Evolutionary conservation across 768 basidiomycete genomes (phyloP).

Genomic region (Gymnopilus junonius): DNA sequence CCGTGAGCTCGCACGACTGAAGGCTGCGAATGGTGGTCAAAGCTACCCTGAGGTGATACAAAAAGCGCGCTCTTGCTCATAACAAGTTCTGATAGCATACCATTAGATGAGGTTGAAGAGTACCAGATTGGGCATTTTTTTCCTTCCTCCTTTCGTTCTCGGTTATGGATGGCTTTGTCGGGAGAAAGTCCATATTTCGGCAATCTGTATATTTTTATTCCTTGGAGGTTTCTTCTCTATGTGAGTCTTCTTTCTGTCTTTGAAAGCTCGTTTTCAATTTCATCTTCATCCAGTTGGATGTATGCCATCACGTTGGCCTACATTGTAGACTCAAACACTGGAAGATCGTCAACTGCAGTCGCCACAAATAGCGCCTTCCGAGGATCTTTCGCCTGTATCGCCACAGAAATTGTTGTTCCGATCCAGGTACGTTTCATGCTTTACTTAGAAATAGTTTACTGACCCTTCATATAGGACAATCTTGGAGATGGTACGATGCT

Average conservation of each 20-base stretch:
- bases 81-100: not conserved
- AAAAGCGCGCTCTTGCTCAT: no score
- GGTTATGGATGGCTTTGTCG: conserved; percentile 80
- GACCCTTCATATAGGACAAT: conserved; percentile 43
- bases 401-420: conserved; percentile 75
- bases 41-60: conserved; percentile 66
- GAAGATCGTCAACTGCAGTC: conserved; percentile 75
- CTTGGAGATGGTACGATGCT: conserved; percentile 69
- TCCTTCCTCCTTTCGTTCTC: conserved; percentile 64
- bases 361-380: conserved; percentile 81
- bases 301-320: conserved; percentile 67
- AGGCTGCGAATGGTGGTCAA: conserved; percentile 42
- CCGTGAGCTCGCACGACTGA: conserved; percentile 39
- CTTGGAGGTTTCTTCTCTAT: conserved; percentile 74
- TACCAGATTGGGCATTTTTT: conserved; percentile 56
- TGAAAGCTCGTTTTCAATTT: not conserved
- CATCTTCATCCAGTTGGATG: conserved; percentile 34
- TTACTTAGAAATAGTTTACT: not conserved
- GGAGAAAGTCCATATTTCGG: conserved; percentile 64
- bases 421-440: conserved; percentile 54
- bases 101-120: conserved; percentile 74
- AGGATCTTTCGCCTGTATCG: conserved; percentile 68
- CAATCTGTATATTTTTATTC: conserved; percentile 74
- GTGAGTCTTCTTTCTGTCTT: conserved; percentile 43
- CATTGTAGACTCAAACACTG: conserved; percentile 85